A percentile compares a stretch with the other conserved stretches of the same genome.
Conservation (phyloP, 148 eudicot genomes). For the Rhododendron kiyosumense region DNA sequence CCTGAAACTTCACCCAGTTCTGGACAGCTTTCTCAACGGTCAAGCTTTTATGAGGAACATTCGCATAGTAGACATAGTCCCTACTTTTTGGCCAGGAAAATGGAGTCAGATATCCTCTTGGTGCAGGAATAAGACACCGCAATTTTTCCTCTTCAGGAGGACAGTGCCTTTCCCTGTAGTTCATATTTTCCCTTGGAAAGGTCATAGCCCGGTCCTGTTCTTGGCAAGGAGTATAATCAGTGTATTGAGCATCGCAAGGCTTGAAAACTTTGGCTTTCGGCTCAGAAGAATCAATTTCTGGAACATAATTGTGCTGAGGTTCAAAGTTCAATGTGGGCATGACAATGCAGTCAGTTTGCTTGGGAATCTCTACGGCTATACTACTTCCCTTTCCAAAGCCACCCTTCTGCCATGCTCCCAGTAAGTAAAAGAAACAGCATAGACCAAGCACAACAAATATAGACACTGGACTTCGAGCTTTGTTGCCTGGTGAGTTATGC, state of each 20-base stretch:
- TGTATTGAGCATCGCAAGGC: slow-evolving; percentile 24
- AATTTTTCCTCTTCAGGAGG: slow-evolving; percentile 33
- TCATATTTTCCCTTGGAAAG: slow-evolving; percentile 34
- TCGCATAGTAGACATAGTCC: slow-evolving; percentile 30
- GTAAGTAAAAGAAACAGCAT: slow-evolving; percentile 51
- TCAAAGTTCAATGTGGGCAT: slow-evolving; percentile 42
- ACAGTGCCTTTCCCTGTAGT: slow-evolving; percentile 37
- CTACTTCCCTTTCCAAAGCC: slow-evolving; percentile 67
- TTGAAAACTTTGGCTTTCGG: slow-evolving; percentile 7
- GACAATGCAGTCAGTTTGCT: slow-evolving; percentile 40
- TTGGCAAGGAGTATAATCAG: slow-evolving; percentile 44
- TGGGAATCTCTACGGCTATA: slow-evolving; percentile 48
- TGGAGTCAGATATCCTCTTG: slow-evolving; percentile 31
- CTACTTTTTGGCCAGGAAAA: slow-evolving; percentile 38
- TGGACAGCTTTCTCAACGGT: slow-evolving; percentile 34
- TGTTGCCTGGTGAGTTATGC: slow-evolving; percentile 34
- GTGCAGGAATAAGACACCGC: slow-evolving; percentile 37
- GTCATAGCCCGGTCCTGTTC: slow-evolving; percentile 39
- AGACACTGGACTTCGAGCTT: slow-evolving; percentile 36
- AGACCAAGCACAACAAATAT: slow-evolving; percentile 47
- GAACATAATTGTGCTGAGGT: slow-evolving; percentile 44
- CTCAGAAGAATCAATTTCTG: not conserved
- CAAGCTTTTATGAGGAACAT: slow-evolving; percentile 37
- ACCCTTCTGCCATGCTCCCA: slow-evolving; percentile 67
- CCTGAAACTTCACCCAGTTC: slow-evolving; percentile 32